Conservation (phyloP, 2,329 filamentous ascomycete genomes). For the Penicillium crustosum region DNA sequence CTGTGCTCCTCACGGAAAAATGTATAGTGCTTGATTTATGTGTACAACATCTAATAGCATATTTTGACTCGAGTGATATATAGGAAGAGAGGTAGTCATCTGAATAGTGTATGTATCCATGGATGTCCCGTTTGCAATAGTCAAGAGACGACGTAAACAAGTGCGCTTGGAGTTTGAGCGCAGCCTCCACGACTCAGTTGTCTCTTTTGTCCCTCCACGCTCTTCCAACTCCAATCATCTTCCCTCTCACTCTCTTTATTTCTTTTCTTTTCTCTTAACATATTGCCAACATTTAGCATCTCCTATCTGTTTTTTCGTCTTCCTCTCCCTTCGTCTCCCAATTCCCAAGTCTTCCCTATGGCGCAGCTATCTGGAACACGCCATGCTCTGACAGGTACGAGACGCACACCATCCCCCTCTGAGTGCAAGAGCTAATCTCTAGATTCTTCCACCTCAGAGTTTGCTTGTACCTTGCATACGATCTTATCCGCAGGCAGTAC, state of each 20-base stretch:
- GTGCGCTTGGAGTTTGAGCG: not conserved
- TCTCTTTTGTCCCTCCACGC: not conserved
- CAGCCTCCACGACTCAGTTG: not conserved
- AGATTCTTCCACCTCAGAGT: not conserved
- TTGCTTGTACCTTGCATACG: not conserved
- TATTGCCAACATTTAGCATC: not conserved
- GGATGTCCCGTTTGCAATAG: not conserved
- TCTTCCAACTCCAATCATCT: slow-evolving; percentile 10
- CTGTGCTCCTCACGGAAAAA: slow-evolving; percentile 9
- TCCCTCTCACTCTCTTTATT: not conserved
- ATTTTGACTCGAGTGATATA: not conserved
- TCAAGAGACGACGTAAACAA: not conserved
- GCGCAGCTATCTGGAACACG: not conserved
- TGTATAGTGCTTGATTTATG: slow-evolving; percentile 14
- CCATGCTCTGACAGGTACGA: not conserved
- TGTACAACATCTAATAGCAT: slow-evolving; percentile 4
- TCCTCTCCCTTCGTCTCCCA: not conserved
- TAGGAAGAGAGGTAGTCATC: not conserved
- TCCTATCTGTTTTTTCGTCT: not conserved
- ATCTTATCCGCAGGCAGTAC: not conserved
- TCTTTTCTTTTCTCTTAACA: not conserved
- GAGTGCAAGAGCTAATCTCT: not conserved
- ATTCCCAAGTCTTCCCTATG: not conserved
- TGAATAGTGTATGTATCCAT: not conserved
- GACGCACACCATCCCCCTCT: not conserved